Evolutionary conservation across 2,329 filamentous ascomycete species (phyloP).

Genomic region (Aspergillus hiratsukae): DNA sequence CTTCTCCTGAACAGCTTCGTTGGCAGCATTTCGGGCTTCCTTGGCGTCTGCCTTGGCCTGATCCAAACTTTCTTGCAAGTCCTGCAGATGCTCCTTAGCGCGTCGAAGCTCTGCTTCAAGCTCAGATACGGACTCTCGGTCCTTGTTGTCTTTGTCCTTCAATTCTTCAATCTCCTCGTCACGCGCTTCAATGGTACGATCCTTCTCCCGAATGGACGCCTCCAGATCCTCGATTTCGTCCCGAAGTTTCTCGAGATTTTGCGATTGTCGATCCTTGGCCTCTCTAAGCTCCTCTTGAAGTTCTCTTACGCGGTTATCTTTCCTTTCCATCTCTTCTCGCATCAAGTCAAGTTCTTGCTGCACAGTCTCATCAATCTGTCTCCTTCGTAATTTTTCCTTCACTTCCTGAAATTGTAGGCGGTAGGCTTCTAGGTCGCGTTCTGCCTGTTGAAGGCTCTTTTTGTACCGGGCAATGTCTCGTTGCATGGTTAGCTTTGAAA

Average conservation of each 20-base stretch:
- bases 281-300: conserved; percentile 53
- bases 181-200: conserved; percentile 65
- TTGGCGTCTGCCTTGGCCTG: conserved; percentile 32
- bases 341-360: conserved; percentile 55
- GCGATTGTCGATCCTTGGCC: conserved; percentile 51
- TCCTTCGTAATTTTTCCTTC: conserved; percentile 73
- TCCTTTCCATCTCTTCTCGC: conserved; percentile 47
- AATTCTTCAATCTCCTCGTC: conserved; percentile 70
- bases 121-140: conserved; percentile 41
- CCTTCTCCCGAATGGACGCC: conserved; percentile 69
- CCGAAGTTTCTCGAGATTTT: conserved; percentile 62
- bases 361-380: conserved; percentile 67
- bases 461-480: conserved; percentile 80
- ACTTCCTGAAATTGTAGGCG: conserved; percentile 76
- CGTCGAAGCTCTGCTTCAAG: conserved; percentile 48
- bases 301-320: conserved; percentile 40
- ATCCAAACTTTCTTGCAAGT: conserved; percentile 41
- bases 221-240: conserved; percentile 74
- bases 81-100: conserved; percentile 41
- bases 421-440: conserved; percentile 81
- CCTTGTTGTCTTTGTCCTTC: conserved; percentile 46
- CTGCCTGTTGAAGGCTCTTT: conserved; percentile 75
- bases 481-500: conserved; percentile 84
- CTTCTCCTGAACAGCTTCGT: conserved; percentile 50
- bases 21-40: conserved; percentile 42